Percentiles rank a stretch among this genome's conserved stretches.
These are phyloP conservation scores for Penicillium sp. DNA, from an alignment of 2,329 filamentous ascomycete genomes.

Conservation along the genomic window DNA sequence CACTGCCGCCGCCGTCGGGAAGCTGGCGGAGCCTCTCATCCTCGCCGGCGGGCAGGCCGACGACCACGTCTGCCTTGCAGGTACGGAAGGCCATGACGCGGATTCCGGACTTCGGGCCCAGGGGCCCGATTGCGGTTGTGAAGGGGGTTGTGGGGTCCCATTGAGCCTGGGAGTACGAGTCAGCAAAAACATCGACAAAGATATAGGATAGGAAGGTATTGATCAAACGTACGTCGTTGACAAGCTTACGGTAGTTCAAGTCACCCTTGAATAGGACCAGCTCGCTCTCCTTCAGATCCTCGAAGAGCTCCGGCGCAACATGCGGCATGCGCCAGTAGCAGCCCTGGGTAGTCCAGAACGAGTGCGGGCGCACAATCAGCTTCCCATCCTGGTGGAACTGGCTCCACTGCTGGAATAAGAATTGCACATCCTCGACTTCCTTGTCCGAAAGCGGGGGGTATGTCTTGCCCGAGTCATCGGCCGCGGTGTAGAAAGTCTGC, in stretches of 20 bases:
- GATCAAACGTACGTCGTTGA: constrained; percentile 70
- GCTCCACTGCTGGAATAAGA: constrained; percentile 82
- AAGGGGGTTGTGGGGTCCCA: constrained; percentile 93
- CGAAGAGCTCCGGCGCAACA: constrained; percentile 65
- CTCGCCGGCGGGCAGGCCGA: constrained; percentile 76
- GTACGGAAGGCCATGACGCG: constrained; percentile 86
- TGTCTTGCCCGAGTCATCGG: constrained; percentile 63
- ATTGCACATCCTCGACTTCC: constrained; percentile 68
- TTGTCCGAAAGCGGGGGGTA: constrained; percentile 65
- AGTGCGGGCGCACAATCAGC: constrained; percentile 77
- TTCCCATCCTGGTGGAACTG: constrained; percentile 78
- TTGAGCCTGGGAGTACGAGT: constrained; percentile 53
- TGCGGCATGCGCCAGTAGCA: constrained; percentile 85
- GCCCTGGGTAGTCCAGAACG: constrained; percentile 87
- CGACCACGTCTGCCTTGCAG: constrained; percentile 95
- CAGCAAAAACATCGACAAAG: background rate
- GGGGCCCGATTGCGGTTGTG: constrained; percentile 76
- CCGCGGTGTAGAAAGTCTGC: constrained; percentile 74
- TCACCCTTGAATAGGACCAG: constrained; percentile 97
- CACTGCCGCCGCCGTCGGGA: constrained; percentile 70
- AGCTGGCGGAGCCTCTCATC: constrained; percentile 75
- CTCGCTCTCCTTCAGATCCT: constrained; percentile 80
- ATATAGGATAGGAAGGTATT: background rate
- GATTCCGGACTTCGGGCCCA: constrained; percentile 78
- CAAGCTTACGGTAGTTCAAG: constrained; percentile 92